A percentile compares a stretch with the other conserved stretches of the same genome.
Evolutionary conservation across 2,329 filamentous ascomycete genomes (phyloP).

Genomic region (Cordyceps cicadae): DNA sequence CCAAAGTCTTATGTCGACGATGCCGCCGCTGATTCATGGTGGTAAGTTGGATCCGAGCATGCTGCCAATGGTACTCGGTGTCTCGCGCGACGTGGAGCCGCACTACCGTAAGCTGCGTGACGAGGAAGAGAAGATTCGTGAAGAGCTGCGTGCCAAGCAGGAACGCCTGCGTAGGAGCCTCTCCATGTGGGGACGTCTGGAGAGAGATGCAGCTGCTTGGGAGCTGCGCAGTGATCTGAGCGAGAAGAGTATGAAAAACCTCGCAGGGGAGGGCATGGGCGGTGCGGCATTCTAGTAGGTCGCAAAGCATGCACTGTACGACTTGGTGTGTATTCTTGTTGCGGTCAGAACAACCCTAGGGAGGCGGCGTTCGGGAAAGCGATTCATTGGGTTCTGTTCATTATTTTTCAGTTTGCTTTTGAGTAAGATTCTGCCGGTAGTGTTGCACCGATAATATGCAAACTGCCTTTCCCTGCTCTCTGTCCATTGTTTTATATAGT

Average conservation of each 20-base stretch:
- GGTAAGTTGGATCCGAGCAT: conserved; percentile 45
- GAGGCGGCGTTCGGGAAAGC: not conserved
- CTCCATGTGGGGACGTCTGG: conserved; percentile 44
- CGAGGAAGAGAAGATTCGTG: conserved; percentile 49
- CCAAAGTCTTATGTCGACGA: conserved; percentile 42
- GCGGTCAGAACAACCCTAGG: not conserved
- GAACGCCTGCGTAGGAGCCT: conserved; percentile 47
- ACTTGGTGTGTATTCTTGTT: not conserved
- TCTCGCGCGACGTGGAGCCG: conserved; percentile 45
- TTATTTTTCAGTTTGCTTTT: not conserved
- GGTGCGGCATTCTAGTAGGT: conserved; percentile 44
- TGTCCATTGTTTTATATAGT: not conserved
- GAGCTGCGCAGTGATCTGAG: conserved; percentile 49
- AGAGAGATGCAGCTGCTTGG: conserved; percentile 45
- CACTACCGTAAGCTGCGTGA: conserved; percentile 46
- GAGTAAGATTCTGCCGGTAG: not conserved
- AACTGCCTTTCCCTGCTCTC: not conserved
- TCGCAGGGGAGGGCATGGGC: conserved; percentile 47
- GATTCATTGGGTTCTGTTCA: not conserved
- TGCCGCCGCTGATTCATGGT: conserved; percentile 45
- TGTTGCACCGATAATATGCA: not conserved
- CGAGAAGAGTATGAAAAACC: conserved; percentile 47
- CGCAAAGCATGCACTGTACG: not conserved
- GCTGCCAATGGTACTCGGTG: conserved; percentile 35
- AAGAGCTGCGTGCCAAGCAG: conserved; percentile 44